Evolutionary conservation across 2,329 filamentous ascomycete species (phyloP), one percentile per base, ranked within the genome.

Genomic region (Trichophyton rubrum): DNA sequence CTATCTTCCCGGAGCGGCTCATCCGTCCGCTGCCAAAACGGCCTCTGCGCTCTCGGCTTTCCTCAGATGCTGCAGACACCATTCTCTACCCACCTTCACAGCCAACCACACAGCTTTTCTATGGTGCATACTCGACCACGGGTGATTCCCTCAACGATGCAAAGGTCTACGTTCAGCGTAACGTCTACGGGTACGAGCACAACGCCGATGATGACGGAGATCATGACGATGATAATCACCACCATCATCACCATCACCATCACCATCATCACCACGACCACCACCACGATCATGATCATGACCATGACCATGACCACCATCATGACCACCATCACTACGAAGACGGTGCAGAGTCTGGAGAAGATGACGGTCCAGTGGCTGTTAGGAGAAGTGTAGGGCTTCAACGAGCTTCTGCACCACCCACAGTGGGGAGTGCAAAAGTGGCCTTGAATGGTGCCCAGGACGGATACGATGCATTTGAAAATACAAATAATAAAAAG

Each of bases 401-500:
- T 62, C 71, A 73, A 59, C 70, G 72, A 60, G 73, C 71, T 24
- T 71, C 70, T 15, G 56, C 70, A 56, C 71, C 74, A 40, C 71
- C 72, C 11, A 68, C 68, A 20, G 43, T 22, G 13, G 70, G 67
- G 56, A 67, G 65, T 27, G 66, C 63, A 59, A 73, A 86, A 56
- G 81, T 81, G 49, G 90, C 89, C 7, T 58, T 55, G 11, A 85
- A 86, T 24, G 80, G 83, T 4, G 87, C 86, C 3, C 87, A 86
- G 9, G 92, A 97, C 71, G 90, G 91, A 13, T 97, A 97, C 72
- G 93, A 99, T 73, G 93, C 90, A 5, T 95, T 96, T 68, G 93
- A 99, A 74, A 97, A 97, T 69, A 95, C 90, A 40, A 97, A 96
- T 73, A 99, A 99, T 72, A 99, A 99, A 76, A 99, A 97, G 79